Percentiles rank a stretch among this genome's conserved stretches.
These are phyloP conservation scores for Colletotrichum sidae DNA, from an alignment of 2,329 filamentous ascomycete species.

Conservation along the genomic window DNA sequence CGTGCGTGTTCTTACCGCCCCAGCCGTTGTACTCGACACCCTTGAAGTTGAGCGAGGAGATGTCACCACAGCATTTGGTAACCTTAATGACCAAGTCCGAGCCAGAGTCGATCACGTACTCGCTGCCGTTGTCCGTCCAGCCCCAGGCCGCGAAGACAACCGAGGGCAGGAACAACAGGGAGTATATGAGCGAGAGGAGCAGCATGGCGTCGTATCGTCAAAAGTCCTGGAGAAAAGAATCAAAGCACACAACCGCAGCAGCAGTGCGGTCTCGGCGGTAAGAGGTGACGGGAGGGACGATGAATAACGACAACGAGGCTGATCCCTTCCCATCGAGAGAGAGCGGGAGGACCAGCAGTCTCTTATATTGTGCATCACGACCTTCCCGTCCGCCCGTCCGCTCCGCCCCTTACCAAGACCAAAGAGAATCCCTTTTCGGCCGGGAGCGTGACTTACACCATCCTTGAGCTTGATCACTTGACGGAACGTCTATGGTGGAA, in stretches of 20 bases:
- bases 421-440: constrained; percentile 2
- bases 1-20: constrained; percentile 45
- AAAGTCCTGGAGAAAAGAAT: neutral
- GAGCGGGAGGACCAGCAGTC: neutral
- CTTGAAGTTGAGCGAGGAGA: constrained; percentile 48
- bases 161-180: constrained; percentile 43
- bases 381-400: constrained; percentile 11
- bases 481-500: constrained; percentile 27
- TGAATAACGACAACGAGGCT: constrained; percentile 5
- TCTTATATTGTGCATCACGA: constrained; percentile 11
- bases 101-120: constrained; percentile 52
- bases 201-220: constrained; percentile 39
- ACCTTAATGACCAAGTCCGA: constrained; percentile 48
- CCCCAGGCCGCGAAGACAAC: constrained; percentile 51
- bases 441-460: constrained; percentile 12
- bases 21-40: constrained; percentile 48
- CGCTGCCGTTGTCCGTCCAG: constrained; percentile 51
- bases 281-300: constrained; percentile 2
- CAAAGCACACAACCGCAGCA: constrained; percentile 5
- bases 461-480: neutral
- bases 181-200: constrained; percentile 42
- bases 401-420: constrained; percentile 12
- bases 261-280: constrained; percentile 19
- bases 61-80: constrained; percentile 49
- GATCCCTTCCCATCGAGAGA: neutral